Evolutionary conservation across 2,329 filamentous ascomycete genomes (phyloP).

Genomic region (Curvularia sp.): DNA sequence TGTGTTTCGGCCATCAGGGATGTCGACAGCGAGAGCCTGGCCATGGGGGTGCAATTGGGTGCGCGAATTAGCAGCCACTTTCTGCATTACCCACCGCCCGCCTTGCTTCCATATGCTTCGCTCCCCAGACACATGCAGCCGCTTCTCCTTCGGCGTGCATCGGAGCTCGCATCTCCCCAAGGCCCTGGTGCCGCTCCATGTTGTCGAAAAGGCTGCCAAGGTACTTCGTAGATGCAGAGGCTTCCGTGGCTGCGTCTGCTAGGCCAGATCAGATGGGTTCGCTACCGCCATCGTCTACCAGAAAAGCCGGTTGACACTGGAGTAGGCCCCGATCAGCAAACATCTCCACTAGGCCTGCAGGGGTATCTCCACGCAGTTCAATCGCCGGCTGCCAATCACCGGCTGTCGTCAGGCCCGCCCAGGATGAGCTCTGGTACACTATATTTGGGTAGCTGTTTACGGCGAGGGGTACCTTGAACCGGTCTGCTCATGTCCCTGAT

Average conservation of each 20-base stretch:
- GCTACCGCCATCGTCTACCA: conserved; percentile 28
- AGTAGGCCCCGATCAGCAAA: conserved; percentile 45
- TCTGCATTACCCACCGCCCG: conserved; percentile 15
- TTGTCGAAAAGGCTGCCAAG: conserved; percentile 22
- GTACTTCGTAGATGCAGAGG: conserved; percentile 1
- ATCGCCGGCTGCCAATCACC: conserved; percentile 41
- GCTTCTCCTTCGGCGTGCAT: neutral
- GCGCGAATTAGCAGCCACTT: conserved; percentile 25
- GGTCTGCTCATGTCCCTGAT: conserved; percentile 36
- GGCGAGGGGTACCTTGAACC: conserved; percentile 33
- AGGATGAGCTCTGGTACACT: conserved; percentile 37
- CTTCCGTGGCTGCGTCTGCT: conserved; percentile 30
- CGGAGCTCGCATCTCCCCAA: conserved; percentile 12
- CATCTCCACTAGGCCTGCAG: conserved; percentile 46
- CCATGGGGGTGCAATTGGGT: conserved; percentile 7
- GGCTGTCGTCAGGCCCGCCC: conserved; percentile 27
- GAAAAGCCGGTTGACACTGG: conserved; percentile 37
- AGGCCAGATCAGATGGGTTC: conserved; percentile 28
- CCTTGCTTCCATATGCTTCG: neutral
- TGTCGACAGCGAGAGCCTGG: conserved; percentile 20
- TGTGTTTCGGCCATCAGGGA: conserved; percentile 38
- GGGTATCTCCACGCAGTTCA: conserved; percentile 37
- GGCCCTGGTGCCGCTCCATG: conserved; percentile 23
- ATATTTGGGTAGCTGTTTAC: conserved; percentile 40
- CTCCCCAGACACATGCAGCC: neutral